These are phyloP conservation scores for Serendipita sp. DNA, from an alignment of 768 basidiomycete genomes.

Conservation along the genomic window DNA sequence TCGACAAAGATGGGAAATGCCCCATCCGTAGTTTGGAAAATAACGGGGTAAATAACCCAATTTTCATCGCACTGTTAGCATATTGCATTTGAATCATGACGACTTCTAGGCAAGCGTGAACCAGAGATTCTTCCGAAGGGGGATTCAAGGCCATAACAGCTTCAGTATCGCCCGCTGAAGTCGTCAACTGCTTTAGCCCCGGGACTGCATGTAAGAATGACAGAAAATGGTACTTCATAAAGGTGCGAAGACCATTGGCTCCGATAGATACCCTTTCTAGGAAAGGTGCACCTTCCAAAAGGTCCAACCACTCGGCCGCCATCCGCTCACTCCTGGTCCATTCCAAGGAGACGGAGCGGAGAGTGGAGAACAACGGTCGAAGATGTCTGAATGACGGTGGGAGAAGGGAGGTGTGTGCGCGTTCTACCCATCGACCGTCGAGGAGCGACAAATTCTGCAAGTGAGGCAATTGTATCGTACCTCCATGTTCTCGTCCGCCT, in stretches of 20 bases:
- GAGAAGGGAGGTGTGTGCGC: background rate
- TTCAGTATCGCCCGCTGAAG: too few species aligned
- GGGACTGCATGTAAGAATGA: too few species aligned
- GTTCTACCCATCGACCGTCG: background rate
- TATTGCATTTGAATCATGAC: background rate
- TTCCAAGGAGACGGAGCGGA: background rate
- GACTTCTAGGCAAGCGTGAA: background rate
- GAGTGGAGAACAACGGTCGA: background rate
- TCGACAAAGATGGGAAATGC: background rate
- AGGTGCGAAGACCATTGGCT: too few species aligned
- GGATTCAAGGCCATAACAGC: too few species aligned
- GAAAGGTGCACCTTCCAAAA: background rate
- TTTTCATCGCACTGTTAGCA: background rate
- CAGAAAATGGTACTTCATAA: too few species aligned
- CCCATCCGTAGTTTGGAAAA: background rate
- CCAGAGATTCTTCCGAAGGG: too few species aligned
- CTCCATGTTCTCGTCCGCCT: background rate
- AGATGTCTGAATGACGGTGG: background rate
- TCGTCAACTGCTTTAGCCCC: too few species aligned
- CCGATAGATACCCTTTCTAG: background rate
- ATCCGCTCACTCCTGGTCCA: background rate
- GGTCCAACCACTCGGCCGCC: background rate
- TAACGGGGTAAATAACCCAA: background rate
- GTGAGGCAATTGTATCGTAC: background rate
- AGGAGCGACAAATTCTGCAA: background rate